phyloP scores from a whole-genome alignment of 2,329 filamentous ascomycete genomes.

The Aureobasidium lini region DNA sequence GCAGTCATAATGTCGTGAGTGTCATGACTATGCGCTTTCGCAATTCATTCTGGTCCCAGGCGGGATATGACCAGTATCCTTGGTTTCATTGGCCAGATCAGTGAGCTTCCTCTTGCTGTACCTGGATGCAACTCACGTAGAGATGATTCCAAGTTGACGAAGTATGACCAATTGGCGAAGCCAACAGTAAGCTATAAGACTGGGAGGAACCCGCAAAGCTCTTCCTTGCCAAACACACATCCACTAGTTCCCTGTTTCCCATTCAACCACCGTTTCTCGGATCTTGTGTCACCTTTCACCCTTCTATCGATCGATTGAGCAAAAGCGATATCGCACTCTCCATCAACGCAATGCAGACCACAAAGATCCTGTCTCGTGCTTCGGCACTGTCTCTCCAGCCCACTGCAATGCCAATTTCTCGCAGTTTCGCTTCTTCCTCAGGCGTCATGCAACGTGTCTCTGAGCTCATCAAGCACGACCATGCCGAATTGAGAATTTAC shows the following conservation, averaged over 20 bases:
- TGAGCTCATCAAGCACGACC: slow-evolving; percentile 35
- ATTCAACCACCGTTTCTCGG: neutral
- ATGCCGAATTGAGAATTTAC: slow-evolving; percentile 34
- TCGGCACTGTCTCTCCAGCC: neutral
- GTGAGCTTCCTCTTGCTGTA: neutral
- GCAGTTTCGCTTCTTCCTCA: neutral
- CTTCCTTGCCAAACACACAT: neutral
- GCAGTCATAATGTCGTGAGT: slow-evolving; percentile 7
- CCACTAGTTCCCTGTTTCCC: neutral
- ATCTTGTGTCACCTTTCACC: neutral
- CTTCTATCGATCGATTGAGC: neutral
- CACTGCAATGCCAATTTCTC: neutral
- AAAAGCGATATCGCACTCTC: neutral
- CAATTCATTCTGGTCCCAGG: neutral
- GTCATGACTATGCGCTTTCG: neutral
- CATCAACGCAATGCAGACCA: slow-evolving; percentile 1
- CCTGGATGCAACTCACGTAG: neutral
- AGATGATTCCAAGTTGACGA: neutral
- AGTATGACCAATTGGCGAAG: neutral
- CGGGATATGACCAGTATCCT: neutral
- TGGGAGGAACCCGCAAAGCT: neutral
- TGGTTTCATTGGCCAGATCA: neutral
- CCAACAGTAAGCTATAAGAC: neutral
- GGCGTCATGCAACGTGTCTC: slow-evolving; percentile 17
- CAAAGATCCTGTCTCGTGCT: neutral